phyloP scores from a whole-genome alignment of 176 grass and related monocot genomes.

The Neostapfia colusana region DNA sequence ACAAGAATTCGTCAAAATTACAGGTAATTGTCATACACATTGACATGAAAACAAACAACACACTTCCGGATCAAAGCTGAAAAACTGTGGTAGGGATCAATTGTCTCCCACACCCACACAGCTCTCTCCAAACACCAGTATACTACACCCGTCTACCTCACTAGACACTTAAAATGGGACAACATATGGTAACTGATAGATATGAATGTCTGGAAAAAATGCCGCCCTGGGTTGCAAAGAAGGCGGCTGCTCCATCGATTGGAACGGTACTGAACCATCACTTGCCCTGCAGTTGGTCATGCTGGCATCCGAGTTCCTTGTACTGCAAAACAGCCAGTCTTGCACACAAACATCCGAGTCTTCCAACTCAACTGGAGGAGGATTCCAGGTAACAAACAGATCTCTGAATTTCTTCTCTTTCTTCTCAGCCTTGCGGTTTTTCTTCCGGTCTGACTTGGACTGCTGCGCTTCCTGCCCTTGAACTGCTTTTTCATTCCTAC shows the following conservation, averaged over 20 bases:
- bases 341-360: slow-evolving; percentile 9
- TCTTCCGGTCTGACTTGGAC: slow-evolving; percentile 41
- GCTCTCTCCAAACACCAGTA: slow-evolving; percentile 34
- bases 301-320: slow-evolving; percentile 34
- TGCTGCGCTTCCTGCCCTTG: slow-evolving; percentile 9
- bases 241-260: slow-evolving; percentile 32
- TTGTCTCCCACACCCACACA: slow-evolving; percentile 41
- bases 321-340: slow-evolving; percentile 41
- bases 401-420: slow-evolving; percentile 47
- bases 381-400: slow-evolving; percentile 58
- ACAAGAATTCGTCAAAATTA: slow-evolving; percentile 19
- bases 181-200: slow-evolving; percentile 50
- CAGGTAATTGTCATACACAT: neutral
- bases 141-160: slow-evolving; percentile 35
- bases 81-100: slow-evolving; percentile 47
- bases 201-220: slow-evolving; percentile 37
- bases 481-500: neutral
- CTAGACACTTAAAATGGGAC: slow-evolving; percentile 43
- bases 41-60: slow-evolving; percentile 12
- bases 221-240: slow-evolving; percentile 40
- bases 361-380: slow-evolving; percentile 2
- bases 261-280: slow-evolving; percentile 21
- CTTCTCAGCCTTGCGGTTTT: slow-evolving; percentile 44
- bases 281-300: slow-evolving; percentile 21
- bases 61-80: slow-evolving; percentile 41